A percentile compares a stretch with the other conserved stretches of the same genome.
Evolutionary conservation across 345 rosid species (phyloP).

Genomic region (Physaria fendleri): DNA sequence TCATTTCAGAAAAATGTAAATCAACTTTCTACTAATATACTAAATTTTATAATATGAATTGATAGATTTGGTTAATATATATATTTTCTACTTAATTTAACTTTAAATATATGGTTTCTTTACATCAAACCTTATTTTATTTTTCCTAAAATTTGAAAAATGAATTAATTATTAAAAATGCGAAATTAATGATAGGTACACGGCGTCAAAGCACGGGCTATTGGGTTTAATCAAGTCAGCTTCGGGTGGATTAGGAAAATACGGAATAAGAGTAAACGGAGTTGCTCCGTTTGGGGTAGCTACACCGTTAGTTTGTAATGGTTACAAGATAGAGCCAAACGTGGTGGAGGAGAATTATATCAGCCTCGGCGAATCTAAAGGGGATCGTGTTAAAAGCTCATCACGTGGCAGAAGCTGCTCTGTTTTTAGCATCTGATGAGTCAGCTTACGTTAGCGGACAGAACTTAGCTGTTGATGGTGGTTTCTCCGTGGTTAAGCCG

Average conservation of each 20-base stretch:
- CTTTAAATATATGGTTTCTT: no score
- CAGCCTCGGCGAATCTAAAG: slow-evolving; percentile 45
- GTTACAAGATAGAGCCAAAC: slow-evolving; percentile 40
- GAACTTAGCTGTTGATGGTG: slow-evolving; percentile 81
- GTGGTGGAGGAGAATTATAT: slow-evolving; percentile 22
- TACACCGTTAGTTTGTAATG: slow-evolving; percentile 63
- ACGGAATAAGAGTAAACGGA: slow-evolving; percentile 86
- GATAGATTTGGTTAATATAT: no score
- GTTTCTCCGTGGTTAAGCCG: slow-evolving; percentile 55
- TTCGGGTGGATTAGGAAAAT: slow-evolving; percentile 61
- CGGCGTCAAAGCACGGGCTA: slow-evolving; percentile 72
- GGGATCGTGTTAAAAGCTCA: slow-evolving; percentile 62
- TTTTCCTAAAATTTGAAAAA: background rate
- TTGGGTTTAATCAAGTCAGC: slow-evolving; percentile 69
- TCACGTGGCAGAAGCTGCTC: slow-evolving; percentile 75
- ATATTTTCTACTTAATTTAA: no score
- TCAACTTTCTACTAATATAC: no score
- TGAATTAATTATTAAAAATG: background rate
- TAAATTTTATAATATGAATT: no score
- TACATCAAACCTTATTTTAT: no score
- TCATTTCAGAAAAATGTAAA: no score
- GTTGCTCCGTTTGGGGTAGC: slow-evolving; percentile 81
- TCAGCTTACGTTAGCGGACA: slow-evolving; percentile 80
- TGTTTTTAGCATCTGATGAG: slow-evolving; percentile 86
- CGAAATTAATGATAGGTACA: slow-evolving; percentile 28